phyloP scores from a whole-genome alignment of 2,329 filamentous ascomycete species.

The Calonectria pauciramosa region DNA sequence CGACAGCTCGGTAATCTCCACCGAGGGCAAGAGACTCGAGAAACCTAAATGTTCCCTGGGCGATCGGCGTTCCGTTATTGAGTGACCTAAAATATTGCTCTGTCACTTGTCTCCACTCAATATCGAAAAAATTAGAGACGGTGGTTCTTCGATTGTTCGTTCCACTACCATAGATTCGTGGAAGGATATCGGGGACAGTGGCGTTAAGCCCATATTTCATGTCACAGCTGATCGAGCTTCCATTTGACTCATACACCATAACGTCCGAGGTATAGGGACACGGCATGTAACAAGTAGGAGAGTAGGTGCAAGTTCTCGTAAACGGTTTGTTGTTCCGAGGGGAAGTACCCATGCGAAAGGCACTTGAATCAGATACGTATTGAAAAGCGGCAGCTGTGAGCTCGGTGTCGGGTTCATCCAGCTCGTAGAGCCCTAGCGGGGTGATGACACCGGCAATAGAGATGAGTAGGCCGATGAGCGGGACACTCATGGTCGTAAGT shows the following conservation, averaged over 20 bases:
- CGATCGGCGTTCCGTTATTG: constrained; percentile 18
- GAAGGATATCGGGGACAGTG: constrained; percentile 21
- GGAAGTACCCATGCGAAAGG: constrained; percentile 21
- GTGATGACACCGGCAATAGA: constrained; percentile 26
- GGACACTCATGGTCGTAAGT: constrained; percentile 5
- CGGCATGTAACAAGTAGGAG: neutral
- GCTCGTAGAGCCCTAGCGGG: constrained; percentile 29
- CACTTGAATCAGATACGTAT: constrained; percentile 25
- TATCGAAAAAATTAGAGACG: constrained; percentile 32
- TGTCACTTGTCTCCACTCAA: constrained; percentile 28
- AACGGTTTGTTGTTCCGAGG: constrained; percentile 11
- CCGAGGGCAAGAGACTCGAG: constrained; percentile 20
- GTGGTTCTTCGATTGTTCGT: constrained; percentile 17
- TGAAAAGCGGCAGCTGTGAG: neutral
- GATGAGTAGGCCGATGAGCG: constrained; percentile 8
- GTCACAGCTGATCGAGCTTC: neutral
- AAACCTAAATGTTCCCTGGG: constrained; percentile 13
- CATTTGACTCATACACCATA: constrained; percentile 4
- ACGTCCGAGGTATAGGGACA: constrained; percentile 27
- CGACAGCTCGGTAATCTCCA: constrained; percentile 44
- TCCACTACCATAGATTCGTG: constrained; percentile 23
- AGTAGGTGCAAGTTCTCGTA: constrained; percentile 13
- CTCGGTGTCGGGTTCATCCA: constrained; percentile 4
- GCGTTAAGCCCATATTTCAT: neutral
- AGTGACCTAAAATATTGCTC: neutral